Evolutionary conservation across 1,139 yeast species (phyloP), one percentile per base, ranked within the genome.

Genomic region (Hyphopichia fennica): DNA sequence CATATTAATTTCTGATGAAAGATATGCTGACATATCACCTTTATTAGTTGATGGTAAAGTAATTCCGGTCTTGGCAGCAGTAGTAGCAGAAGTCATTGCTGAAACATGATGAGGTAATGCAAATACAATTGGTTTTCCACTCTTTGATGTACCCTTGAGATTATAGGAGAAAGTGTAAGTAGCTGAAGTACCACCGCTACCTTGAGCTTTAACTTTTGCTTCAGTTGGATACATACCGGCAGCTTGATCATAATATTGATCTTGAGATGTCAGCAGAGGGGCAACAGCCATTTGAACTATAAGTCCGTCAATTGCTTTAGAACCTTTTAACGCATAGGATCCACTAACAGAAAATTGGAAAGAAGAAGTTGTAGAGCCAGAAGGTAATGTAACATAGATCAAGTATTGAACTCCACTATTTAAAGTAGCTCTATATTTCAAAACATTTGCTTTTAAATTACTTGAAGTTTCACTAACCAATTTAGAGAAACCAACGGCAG

Each of bases 81-180:
- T 41, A 42, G 74, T 68, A 2, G 60, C 57, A 2, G 65, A 44
- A 23, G 72, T 58, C 47, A 86, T 67, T 1, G 87, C 74, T 29
- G 65, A 67, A 38, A 79, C 70, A 46, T 84, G 95, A 60, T 87
- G 95, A 17, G 93, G 90, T 42, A 84, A 71, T 8, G 88, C 87
- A 60, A 80, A 87, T 3, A 85, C 62, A 38, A 84, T 63, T 9
- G 86, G 72, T 8, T 62, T 60, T 3, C 82, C 82, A 16, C 77
- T 64, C 7, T 68, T 57, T 9, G 87, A 80, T 2, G 60, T 45
- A 40, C 93, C 93, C 32, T 56, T 56, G 17, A 82, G 75, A 5
- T 63, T 48, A 62, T 85, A 86, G 16, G 53, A 62, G 52, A 85
- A 75, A 27, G 70, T 57, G 57, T 83, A 85, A 14, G 67, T 60